Evolutionary conservation across 1,139 yeast genomes (phyloP).

Genomic region (Komagataea norvegica): DNA sequence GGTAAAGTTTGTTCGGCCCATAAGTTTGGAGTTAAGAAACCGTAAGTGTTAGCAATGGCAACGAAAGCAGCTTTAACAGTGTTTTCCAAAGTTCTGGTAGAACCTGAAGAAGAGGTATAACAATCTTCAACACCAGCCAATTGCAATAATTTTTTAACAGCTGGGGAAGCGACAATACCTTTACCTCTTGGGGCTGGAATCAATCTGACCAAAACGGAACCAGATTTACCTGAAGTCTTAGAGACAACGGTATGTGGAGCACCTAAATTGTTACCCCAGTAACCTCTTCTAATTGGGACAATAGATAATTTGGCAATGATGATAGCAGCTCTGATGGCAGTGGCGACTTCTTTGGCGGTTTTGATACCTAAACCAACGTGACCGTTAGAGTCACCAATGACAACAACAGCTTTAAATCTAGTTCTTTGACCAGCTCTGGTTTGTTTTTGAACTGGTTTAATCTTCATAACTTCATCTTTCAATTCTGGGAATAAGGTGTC

Average conservation of each 20-base stretch:
- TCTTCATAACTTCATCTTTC: slow-evolving; percentile 99
- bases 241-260: slow-evolving; percentile 98
- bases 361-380: slow-evolving; percentile 99
- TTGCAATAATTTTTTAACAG: slow-evolving; percentile 97
- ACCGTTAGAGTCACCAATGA: slow-evolving; percentile 99
- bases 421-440: slow-evolving; percentile 99
- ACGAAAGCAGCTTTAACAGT: slow-evolving; percentile 99
- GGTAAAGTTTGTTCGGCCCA: slow-evolving; percentile 85
- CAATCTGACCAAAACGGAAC: slow-evolving; percentile 97
- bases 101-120: slow-evolving; percentile 97
- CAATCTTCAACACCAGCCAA: slow-evolving; percentile 99
- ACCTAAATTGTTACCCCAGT: slow-evolving; percentile 99
- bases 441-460: slow-evolving; percentile 99
- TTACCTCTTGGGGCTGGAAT: slow-evolving; percentile 99
- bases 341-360: slow-evolving; percentile 99
- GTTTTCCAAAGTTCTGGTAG: slow-evolving; percentile 99
- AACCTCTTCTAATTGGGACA: slow-evolving; percentile 99
- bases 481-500: slow-evolving; percentile 94
- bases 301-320: slow-evolving; percentile 97
- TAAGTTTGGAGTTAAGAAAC: slow-evolving; percentile 99
- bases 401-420: slow-evolving; percentile 99
- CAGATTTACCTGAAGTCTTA: slow-evolving; percentile 99
- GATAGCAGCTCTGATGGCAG: slow-evolving; percentile 99
- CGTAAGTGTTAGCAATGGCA: slow-evolving; percentile 99
- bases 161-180: slow-evolving; percentile 99